phyloP scores from a whole-genome alignment of 2,329 filamentous ascomycete genomes.

The Cladosporium sp. region DNA sequence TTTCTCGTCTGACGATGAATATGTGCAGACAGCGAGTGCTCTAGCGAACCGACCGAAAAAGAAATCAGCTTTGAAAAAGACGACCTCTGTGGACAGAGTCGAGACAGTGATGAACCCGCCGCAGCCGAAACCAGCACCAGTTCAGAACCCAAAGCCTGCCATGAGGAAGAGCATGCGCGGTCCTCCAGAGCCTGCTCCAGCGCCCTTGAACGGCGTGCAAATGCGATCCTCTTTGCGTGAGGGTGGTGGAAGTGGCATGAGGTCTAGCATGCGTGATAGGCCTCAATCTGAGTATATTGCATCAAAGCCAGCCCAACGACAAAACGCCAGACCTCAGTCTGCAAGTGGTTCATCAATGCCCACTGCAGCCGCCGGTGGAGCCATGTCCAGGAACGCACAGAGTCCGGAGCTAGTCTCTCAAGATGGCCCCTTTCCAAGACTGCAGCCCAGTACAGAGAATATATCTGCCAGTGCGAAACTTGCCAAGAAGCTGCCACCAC shows the following conservation, averaged over 20 bases:
- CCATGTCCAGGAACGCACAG: slow-evolving; percentile 7
- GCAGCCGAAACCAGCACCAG: slow-evolving; percentile 13
- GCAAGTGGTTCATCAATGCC: slow-evolving; percentile 10
- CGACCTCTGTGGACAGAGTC: neutral
- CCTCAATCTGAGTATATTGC: slow-evolving; percentile 6
- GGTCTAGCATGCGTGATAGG: slow-evolving; percentile 24
- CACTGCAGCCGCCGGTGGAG: slow-evolving; percentile 14
- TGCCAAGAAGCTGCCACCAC: slow-evolving; percentile 21
- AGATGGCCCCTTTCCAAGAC: neutral
- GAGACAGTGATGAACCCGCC: neutral
- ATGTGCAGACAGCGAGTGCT: slow-evolving; percentile 14
- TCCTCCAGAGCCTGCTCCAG: slow-evolving; percentile 21
- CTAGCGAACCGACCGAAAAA: slow-evolving; percentile 34
- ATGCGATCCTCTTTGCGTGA: slow-evolving; percentile 10
- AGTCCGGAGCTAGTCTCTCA: slow-evolving; percentile 11
- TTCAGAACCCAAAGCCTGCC: slow-evolving; percentile 23
- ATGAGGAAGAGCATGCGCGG: slow-evolving; percentile 37
- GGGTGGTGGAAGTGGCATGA: slow-evolving; percentile 22
- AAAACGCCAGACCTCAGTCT: slow-evolving; percentile 24
- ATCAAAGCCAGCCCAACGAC: slow-evolving; percentile 31
- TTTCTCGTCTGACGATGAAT: slow-evolving; percentile 27
- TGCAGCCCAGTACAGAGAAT: slow-evolving; percentile 4
- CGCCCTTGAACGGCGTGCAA: slow-evolving; percentile 18
- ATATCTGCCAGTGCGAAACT: slow-evolving; percentile 20
- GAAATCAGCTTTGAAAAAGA: slow-evolving; percentile 30